Conservation (phyloP, 495 filamentous ascomycete genomes). For the Hypoxylon intermedium region DNA sequence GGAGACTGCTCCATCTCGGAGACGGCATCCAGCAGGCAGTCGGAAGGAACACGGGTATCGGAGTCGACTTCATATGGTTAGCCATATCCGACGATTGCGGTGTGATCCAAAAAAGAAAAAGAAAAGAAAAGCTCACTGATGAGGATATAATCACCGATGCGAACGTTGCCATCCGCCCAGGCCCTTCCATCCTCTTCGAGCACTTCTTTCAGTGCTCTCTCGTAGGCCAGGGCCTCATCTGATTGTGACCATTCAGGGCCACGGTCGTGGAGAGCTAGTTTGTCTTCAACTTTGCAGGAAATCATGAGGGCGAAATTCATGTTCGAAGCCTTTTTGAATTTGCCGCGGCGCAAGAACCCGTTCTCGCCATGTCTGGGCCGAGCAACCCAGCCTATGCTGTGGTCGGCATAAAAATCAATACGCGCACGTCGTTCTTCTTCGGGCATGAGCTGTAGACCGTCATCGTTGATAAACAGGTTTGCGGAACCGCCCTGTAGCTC, state of each 20-base stretch:
- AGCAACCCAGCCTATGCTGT: slow-evolving; percentile 83
- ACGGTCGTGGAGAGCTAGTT: slow-evolving; percentile 62
- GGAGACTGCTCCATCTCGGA: slow-evolving; percentile 82
- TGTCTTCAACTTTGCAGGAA: slow-evolving; percentile 76
- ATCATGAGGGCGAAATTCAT: slow-evolving; percentile 85
- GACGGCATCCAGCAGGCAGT: slow-evolving; percentile 78
- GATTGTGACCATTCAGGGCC: slow-evolving; percentile 69
- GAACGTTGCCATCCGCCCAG: slow-evolving; percentile 82
- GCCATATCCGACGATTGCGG: not conserved
- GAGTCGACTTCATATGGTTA: slow-evolving; percentile 64
- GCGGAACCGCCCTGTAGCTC: slow-evolving; percentile 81
- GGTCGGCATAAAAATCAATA: slow-evolving; percentile 72
- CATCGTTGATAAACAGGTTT: slow-evolving; percentile 83
- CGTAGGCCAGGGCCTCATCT: slow-evolving; percentile 74
- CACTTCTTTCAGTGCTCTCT: slow-evolving; percentile 70
- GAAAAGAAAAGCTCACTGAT: slow-evolving; percentile 45
- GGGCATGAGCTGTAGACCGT: slow-evolving; percentile 73
- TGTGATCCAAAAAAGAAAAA: slow-evolving; percentile 4
- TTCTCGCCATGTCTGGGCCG: slow-evolving; percentile 70
- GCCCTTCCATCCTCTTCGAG: slow-evolving; percentile 72
- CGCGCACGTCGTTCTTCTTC: slow-evolving; percentile 70
- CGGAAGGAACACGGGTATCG: slow-evolving; percentile 75
- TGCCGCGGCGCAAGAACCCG: slow-evolving; percentile 67
- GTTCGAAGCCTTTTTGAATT: slow-evolving; percentile 81
- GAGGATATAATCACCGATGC: slow-evolving; percentile 81